Percentiles rank a stretch among this genome's conserved stretches.
Evolutionary conservation across 2,329 filamentous ascomycete genomes (phyloP).

Genomic region (Trematosphaeria pertusa): DNA sequence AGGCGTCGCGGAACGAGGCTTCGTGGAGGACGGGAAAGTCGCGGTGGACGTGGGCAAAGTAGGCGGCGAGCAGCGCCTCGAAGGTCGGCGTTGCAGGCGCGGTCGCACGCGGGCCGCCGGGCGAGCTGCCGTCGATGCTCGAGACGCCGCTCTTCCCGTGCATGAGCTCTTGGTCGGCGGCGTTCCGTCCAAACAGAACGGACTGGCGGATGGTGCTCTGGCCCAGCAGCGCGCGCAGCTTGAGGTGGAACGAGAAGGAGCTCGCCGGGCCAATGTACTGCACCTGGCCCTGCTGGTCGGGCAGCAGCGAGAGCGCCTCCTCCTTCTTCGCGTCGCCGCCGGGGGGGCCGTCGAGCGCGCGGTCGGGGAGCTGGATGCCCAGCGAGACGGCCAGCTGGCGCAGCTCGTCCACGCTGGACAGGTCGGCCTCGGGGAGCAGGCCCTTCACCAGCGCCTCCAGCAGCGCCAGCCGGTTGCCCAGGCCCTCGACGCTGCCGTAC

Average conservation of each 20-base stretch:
- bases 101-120: slow-evolving; percentile 21
- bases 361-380: slow-evolving; percentile 49
- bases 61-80: slow-evolving; percentile 48
- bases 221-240: slow-evolving; percentile 49
- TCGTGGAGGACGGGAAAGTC: slow-evolving; percentile 54
- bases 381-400: slow-evolving; percentile 47
- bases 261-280: slow-evolving; percentile 55
- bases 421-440: slow-evolving; percentile 51
- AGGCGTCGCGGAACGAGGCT: slow-evolving; percentile 51
- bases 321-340: slow-evolving; percentile 27
- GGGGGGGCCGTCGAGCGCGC: slow-evolving; percentile 19
- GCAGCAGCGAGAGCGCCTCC: slow-evolving; percentile 45
- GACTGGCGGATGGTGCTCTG: slow-evolving; percentile 43
- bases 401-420: slow-evolving; percentile 52
- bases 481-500: slow-evolving; percentile 52
- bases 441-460: slow-evolving; percentile 55
- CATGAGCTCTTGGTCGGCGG: slow-evolving; percentile 39
- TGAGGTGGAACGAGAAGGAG: slow-evolving; percentile 53
- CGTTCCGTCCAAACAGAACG: slow-evolving; percentile 51
- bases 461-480: slow-evolving; percentile 50
- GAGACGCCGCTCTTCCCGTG: slow-evolving; percentile 29
- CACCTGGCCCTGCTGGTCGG: slow-evolving; percentile 53
- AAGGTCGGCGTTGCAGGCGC: slow-evolving; percentile 23
- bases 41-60: slow-evolving; percentile 52
- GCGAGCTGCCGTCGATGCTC: slow-evolving; percentile 30